Evolutionary conservation across 345 rosid species (phyloP), one percentile per base, ranked within the genome.

Genomic region (Mallotus nudiflorus): DNA sequence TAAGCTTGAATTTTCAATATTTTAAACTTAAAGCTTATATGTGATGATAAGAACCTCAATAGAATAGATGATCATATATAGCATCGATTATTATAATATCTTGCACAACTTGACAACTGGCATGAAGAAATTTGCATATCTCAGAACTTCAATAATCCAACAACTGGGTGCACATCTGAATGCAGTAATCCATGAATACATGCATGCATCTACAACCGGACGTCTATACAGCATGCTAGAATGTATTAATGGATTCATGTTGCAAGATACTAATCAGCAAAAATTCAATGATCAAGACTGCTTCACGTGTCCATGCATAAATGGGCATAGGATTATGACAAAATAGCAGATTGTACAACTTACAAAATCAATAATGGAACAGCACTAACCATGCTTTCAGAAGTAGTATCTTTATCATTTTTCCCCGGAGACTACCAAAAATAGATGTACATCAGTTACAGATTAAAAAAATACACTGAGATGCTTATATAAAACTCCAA

Each of bases 341-440:
- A 64, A 45, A 65, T 69, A 14, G 35, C 27, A 31, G 16, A 48
- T 33, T 62, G 48, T 48, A 55, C 29, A 69, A 61, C 72, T 50
- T 44, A 37, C 37, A 58, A 63, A 45, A 65, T 31, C 45, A 55
- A 65, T 24, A 58, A 40, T 33, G 51, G 52, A 70, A 73, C 22
- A 65, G 69, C 75, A 89, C 96, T 86, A 72, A 92, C 99, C 99
- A 92, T 85, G 84, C 85, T 90, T 82, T 95, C 98, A 82, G 96
- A 86, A 62, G 91, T 86, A 74, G 84, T 75, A 74, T 95, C 99
- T 83, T 95, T 95, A 74, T 95, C 98, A 67, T 84, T 92, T 84
- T 95, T 95, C 70, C 98, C 97, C 3, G 98, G 98, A 70, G 92
- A 88, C 99, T 95, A 73, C 56, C 27, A 71, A 65, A 71, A 51